Base-by-base conservation (phyloP, 108 stramenopile species). In the Heterococcus sp. region DNA sequence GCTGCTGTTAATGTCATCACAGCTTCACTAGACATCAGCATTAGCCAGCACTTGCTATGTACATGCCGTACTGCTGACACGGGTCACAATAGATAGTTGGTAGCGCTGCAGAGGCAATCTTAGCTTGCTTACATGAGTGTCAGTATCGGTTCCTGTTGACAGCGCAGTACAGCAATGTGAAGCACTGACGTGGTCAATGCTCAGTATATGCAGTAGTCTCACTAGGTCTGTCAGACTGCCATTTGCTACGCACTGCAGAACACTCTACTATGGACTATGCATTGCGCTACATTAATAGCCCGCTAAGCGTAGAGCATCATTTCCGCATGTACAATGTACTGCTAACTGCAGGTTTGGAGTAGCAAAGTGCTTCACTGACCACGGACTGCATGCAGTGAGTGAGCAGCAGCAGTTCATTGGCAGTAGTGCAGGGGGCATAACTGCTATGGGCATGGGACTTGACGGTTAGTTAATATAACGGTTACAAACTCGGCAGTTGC, bases 311-410 rank as follows among this genome's bases (percentile, higher is more conserved):
- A 71, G 5, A 64, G 71, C 0, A 65, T 72, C 33, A 79, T 72
- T 31, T 83, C 85, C 74, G 78, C 83, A 30, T 87, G 86, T n/a
- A 85, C 87, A 14, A 34, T 83, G 28, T 85, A 85, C 11, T 85
- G 87, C 30, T 87, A 85, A 85, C 75, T 87, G 30, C 84, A 86
- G 76, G 37, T 87, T 87, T 36, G 87, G 87, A 2, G 87, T 87
- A 8, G 87, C 85, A 2, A 87, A 87, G 82, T 85, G 83, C 37
- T 34, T 87, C 21, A 65, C 77, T 27, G 87, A 85, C 32, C 75
- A 81, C 63, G 76, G 71, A 0, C 39, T 85, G 28, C 81, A 85
- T 38, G 76, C 71, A 5, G 87, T 79, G 5, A 35, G 39, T 2
- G 65, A 65, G 5, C n/a, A 29, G 65, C 84, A 79, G 39, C 75